Conservation (phyloP, 2,329 filamentous ascomycete species). For the Claviceps sp. region DNA sequence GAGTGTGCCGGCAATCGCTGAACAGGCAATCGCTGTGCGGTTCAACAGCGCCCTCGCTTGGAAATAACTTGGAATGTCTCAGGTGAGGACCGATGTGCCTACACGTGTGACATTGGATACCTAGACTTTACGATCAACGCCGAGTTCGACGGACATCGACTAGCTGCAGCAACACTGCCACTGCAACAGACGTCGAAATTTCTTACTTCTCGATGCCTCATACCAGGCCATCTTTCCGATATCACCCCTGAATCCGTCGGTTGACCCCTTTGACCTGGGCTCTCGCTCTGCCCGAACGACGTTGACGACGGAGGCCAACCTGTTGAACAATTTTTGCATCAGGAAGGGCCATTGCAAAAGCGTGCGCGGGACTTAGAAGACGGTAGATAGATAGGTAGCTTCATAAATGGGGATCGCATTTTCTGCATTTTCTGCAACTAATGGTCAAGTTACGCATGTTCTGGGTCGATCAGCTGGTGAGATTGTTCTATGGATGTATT, state of each 20-base stretch:
- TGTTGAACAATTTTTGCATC: too few relatives aligned
- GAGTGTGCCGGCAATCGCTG: too few relatives aligned
- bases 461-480: background rate
- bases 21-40: too few relatives aligned
- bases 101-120: too few relatives aligned
- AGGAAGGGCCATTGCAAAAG: background rate
- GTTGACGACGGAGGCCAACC: background rate
- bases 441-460: background rate
- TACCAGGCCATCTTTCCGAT: background rate
- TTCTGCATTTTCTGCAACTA: background rate
- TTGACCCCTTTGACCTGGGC: too few relatives aligned
- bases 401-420: background rate
- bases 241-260: background rate
- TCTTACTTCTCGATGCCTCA: background rate
- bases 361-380: background rate
- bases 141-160: too few relatives aligned
- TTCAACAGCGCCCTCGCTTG: too few relatives aligned
- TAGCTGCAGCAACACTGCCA: too few relatives aligned
- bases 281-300: background rate
- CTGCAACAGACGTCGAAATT: too few relatives aligned
- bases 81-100: too few relatives aligned
- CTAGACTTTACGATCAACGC: too few relatives aligned
- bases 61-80: too few relatives aligned
- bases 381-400: background rate
- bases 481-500: background rate